Evolutionary conservation across 1,284 basidiomycete species (phyloP), one percentile per base, ranked within the genome.

Genomic region (Rhodotorula sp.): DNA sequence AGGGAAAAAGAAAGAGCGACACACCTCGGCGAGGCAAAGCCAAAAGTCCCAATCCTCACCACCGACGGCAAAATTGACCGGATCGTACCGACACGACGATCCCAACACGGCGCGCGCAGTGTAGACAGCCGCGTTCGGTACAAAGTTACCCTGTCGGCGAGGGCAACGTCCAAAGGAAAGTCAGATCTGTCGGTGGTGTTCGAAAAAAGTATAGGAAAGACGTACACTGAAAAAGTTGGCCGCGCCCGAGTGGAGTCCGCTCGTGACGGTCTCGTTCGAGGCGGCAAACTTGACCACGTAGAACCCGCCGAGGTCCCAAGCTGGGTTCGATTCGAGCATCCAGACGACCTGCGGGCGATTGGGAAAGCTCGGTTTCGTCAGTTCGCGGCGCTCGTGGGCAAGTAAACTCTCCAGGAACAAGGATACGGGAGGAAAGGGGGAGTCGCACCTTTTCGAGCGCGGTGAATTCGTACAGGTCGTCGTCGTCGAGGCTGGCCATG

Each of bases 11-110:
- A 10, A n/a, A 49, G 1, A 18, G 6, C 29, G 1, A n/a, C 60
- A 49, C 56, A 69, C 68, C 68, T 72, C 72, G 23, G 76, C 76
- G 48, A 77, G 58, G 34, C 76, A 77, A 65, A 77, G 71, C 76
- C 76, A 77, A 48, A 77, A 77, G 62, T 77, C 76, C 75, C 76
- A 77, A 60, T 77, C 76, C 59, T 77, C 76, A 16, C 76, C 76
- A 3, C 76, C 76, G 26, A 52, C 63, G 7, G 49, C n/a, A 23
- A 76, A 76, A 46, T 68, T 64, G 15, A 54, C 57, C 58, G 68
- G 66, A 56, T 77, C 72, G 57, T 77, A 77, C 23, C 68, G 43
- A 48, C 76, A 77, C 3, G 58, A 54, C 39, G 66, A 68, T 18
- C 31, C 16, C 15, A 56, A 5, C 20, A 77, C 43, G 12, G 67